Percentiles rank a stretch among this genome's conserved stretches.
phyloP scores from a whole-genome alignment of 1,284 basidiomycete genomes.

The Trichosporon asahii region DNA sequence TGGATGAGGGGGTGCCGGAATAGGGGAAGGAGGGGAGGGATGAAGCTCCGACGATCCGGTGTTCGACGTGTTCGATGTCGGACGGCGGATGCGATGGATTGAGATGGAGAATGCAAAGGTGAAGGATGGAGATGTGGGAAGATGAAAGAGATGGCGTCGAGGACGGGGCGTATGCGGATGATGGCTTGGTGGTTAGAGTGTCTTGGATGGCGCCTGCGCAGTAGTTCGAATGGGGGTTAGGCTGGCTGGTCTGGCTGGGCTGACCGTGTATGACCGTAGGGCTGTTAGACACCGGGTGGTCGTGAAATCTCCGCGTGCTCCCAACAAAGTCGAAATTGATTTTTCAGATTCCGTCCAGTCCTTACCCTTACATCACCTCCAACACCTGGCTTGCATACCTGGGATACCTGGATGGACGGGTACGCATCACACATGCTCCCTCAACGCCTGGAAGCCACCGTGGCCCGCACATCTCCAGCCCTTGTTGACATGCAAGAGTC shows the following conservation, averaged over 20 bases:
- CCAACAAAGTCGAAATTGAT: neutral
- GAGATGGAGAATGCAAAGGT: neutral
- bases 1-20: neutral
- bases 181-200: neutral
- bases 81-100: neutral
- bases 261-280: neutral
- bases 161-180: neutral
- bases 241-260: neutral
- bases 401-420: no score
- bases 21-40: neutral
- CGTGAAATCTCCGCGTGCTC: neutral
- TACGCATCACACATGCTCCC: no score
- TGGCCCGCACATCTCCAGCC: neutral
- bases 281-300: neutral
- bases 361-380: neutral
- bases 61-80: neutral
- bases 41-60: neutral
- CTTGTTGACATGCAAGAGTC: no score
- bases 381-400: no score
- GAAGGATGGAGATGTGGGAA: neutral
- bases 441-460: neutral
- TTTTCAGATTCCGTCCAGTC: neutral
- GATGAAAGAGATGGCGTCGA: neutral
- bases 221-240: neutral
- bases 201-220: neutral